Base-by-base conservation (phyloP, 345 rosid species). In the Rhodamnia argentea region DNA sequence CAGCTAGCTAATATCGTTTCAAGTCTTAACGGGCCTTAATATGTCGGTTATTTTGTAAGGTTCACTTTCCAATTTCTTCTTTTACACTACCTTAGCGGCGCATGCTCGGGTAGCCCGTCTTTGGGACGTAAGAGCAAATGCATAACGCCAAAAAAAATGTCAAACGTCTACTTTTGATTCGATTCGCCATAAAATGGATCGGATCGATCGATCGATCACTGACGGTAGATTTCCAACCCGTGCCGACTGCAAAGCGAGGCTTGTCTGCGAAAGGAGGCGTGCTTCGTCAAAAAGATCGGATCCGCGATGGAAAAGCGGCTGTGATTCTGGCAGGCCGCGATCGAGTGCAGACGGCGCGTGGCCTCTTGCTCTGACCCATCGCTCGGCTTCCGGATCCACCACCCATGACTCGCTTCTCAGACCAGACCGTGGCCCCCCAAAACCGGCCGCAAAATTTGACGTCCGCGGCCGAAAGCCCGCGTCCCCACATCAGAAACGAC, bases 391-490 rank as follows among this genome's bases (percentile, higher is more conserved):
- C 74, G 74, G 15, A 60, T 60, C 70, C 70, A 6, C 70, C 51
- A 1, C 51, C 51, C 70, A 60, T n/a, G 70, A 60, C n/a, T 27
- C 75, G 20, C 2, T 32, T 16, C 37, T 11, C 13, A 8, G 59
- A 10, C 29, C 24, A 22, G 59, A 22, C 59, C 59, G 11, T 11
- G 44, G 23, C 47, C 78, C 23, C 75, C 14, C 78, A 26, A 13
- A 82, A 56, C 44, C 78, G 76, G 93, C 93, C 93, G 93, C 91
- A 88, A 89, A 86, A 52, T 50, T 91, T 91, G 93, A 91, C 93
- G 83, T 14, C 6, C 20, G 83, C 84, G 84, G 37, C 90, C 89
- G 88, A 87, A 90, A 89, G 90, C 84, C 37, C 11, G 2, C 56
- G 74, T 29, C 60, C 60, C 84, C 29, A 23, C 52, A 4, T 51